A percentile compares a stretch with the other conserved stretches of the same genome.
Conservation (phyloP, 495 filamentous ascomycete genomes). For the Penicillium pancosmium region DNA sequence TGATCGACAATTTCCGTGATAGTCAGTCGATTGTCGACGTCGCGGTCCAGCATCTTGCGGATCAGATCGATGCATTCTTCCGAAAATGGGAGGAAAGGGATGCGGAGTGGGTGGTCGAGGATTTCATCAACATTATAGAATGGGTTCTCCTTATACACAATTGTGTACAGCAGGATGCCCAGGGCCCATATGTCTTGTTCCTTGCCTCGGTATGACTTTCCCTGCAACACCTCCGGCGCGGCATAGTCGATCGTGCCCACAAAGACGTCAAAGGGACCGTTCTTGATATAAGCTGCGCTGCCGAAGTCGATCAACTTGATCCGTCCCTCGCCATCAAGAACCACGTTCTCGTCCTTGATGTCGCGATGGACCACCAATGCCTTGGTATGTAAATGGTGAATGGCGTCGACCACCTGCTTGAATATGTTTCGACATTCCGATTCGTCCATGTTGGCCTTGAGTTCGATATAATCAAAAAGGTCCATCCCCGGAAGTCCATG, state of each 20-base stretch:
- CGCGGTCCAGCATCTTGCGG: conserved; percentile 84
- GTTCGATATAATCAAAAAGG: conserved; percentile 97
- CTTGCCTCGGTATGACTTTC: conserved; percentile 89
- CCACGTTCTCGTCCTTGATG: conserved; percentile 98
- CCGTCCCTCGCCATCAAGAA: conserved; percentile 90
- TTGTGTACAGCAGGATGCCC: conserved; percentile 97
- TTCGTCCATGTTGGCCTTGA: conserved; percentile 96
- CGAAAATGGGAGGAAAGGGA: conserved; percentile 84
- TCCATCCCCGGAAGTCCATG: conserved; percentile 98
- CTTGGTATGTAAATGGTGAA: conserved; percentile 90
- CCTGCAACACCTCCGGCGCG: conserved; percentile 94
- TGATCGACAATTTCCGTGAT: conserved; percentile 87
- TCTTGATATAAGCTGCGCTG: conserved; percentile 97
- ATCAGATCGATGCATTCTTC: conserved; percentile 90
- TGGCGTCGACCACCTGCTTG: conserved; percentile 82
- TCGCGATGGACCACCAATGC: conserved; percentile 94
- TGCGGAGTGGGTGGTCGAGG: conserved; percentile 91
- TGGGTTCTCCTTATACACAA: conserved; percentile 98
- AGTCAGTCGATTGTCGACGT: conserved; percentile 77
- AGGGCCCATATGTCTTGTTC: conserved; percentile 99
- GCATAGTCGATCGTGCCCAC: conserved; percentile 99
- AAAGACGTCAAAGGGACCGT: conserved; percentile 97
- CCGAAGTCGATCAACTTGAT: conserved; percentile 99
- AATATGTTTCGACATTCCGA: conserved; percentile 93
- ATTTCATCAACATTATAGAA: conserved; percentile 99